Percentiles rank a stretch among this genome's conserved stretches.
These are phyloP conservation scores for Sporisorium scitamineum DNA, from an alignment of 1,284 basidiomycete genomes.

Conservation along the genomic window DNA sequence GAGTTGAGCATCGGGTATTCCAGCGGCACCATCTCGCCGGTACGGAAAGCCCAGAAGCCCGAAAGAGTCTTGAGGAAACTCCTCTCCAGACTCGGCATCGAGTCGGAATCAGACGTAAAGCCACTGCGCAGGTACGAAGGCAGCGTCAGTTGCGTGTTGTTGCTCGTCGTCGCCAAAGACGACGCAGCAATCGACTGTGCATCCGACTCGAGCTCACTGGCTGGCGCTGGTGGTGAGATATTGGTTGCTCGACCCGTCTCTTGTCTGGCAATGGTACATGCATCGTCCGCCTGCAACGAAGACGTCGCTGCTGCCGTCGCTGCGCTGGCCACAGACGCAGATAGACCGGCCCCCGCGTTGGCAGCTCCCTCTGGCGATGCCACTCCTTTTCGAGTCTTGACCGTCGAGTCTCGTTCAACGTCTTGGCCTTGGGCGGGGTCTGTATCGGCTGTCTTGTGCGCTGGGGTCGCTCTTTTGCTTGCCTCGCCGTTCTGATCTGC, in stretches of 20 bases:
- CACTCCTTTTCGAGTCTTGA: constrained; percentile 12
- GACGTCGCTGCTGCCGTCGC: constrained; percentile 13
- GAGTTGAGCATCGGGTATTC: constrained; percentile 73
- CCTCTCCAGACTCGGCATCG: constrained; percentile 46
- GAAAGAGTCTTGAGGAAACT: constrained; percentile 83
- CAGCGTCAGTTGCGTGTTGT: constrained; percentile 32
- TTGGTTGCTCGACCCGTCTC: constrained; percentile 32
- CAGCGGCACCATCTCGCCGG: constrained; percentile 72
- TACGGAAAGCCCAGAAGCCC: constrained; percentile 74
- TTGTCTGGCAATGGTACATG: constrained; percentile 37
- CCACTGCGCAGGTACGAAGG: constrained; percentile 49
- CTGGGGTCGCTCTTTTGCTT: constrained; percentile 4
- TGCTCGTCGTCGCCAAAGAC: constrained; percentile 39
- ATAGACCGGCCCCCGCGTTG: constrained; percentile 4
- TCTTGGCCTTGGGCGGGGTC: constrained; percentile 70
- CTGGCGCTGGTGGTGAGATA: constrained; percentile 26
- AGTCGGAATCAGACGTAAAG: constrained; percentile 49
- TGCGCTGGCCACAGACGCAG: constrained; percentile 16
- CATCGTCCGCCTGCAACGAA: constrained; percentile 34
- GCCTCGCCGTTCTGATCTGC: constrained; percentile 4
- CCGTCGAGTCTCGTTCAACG: constrained; percentile 18
- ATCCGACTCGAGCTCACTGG: constrained; percentile 54
- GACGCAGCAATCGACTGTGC: constrained; percentile 49
- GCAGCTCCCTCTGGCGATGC: neutral
- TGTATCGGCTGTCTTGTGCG: constrained; percentile 1